A percentile compares a stretch with the other conserved stretches of the same genome.
phyloP scores from a whole-genome alignment of 257 asterid species.

The Cynanchum wilfordii region DNA sequence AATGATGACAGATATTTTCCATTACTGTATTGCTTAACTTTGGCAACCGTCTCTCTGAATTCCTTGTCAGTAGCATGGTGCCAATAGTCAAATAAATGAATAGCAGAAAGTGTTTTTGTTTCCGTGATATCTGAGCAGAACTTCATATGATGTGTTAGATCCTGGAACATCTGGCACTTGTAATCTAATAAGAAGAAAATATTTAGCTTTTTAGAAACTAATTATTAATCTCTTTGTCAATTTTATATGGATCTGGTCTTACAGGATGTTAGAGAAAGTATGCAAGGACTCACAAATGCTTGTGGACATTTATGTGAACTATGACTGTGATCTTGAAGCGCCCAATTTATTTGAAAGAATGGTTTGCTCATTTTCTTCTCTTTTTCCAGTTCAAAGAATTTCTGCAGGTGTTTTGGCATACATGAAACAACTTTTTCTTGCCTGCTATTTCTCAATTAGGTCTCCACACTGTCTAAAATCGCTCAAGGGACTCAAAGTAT shows the following conservation, averaged over 20 bases:
- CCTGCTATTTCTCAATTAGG: slow-evolving; percentile 41
- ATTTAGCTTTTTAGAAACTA: slow-evolving; percentile 2
- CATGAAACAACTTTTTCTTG: slow-evolving; percentile 24
- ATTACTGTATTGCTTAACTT: slow-evolving; percentile 14
- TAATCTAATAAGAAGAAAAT: background rate
- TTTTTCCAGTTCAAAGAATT: slow-evolving; percentile 6
- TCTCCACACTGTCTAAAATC: slow-evolving; percentile 71
- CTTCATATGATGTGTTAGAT: background rate
- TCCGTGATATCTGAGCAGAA: background rate
- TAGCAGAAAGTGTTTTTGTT: background rate
- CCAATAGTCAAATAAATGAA: background rate
- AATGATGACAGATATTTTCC: slow-evolving; percentile 10
- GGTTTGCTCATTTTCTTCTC: slow-evolving; percentile 42
- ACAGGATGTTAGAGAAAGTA: slow-evolving; percentile 93
- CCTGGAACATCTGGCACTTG: background rate
- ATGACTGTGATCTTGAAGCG: slow-evolving; percentile 97
- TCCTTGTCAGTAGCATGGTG: background rate
- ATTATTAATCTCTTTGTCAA: slow-evolving; percentile 4
- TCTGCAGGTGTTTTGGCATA: slow-evolving; percentile 16
- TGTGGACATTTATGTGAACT: slow-evolving; percentile 92
- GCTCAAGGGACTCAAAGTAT: slow-evolving; percentile 83
- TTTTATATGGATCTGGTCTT: slow-evolving; percentile 24
- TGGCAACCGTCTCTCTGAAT: background rate
- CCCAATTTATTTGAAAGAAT: slow-evolving; percentile 90
- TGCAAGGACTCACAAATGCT: slow-evolving; percentile 97